phyloP scores from a whole-genome alignment of 148 eudicot genomes.

The Euryodendron excelsum region DNA sequence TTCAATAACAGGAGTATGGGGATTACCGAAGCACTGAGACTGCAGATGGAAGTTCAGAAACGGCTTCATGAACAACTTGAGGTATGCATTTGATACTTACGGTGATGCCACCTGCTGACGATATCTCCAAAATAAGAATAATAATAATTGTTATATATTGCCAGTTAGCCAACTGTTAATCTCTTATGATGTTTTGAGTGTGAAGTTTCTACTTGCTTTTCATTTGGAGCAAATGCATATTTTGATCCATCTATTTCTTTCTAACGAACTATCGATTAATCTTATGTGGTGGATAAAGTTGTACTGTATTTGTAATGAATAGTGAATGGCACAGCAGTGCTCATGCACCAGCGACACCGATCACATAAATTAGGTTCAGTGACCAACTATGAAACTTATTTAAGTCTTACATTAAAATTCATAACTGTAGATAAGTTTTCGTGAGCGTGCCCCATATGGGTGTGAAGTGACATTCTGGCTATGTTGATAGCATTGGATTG shows the following conservation, averaged over 20 bases:
- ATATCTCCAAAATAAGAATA: no score
- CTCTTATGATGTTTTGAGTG: background rate
- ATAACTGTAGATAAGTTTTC: background rate
- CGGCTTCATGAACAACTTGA: slow-evolving; percentile 76
- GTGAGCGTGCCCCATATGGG: no score
- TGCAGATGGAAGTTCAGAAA: slow-evolving; percentile 87
- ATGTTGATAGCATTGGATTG: no score
- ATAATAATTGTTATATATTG: background rate
- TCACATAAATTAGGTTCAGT: background rate
- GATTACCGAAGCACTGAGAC: slow-evolving; percentile 58
- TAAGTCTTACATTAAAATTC: background rate
- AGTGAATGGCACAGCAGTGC: background rate
- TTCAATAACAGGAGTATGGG: slow-evolving; percentile 47
- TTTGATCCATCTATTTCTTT: background rate
- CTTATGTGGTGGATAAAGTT: background rate
- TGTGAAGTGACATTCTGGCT: background rate
- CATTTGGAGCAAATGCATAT: background rate
- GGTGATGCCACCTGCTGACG: no score
- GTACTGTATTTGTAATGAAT: no score
- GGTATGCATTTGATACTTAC: slow-evolving; percentile 37
- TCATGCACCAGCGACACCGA: background rate
- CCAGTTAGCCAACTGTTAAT: background rate
- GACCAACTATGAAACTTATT: background rate
- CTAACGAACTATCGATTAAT: background rate
- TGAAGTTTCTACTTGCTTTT: background rate